phyloP scores from a whole-genome alignment of 208 protist species.

The Acanthamoeba sp. region DNA sequence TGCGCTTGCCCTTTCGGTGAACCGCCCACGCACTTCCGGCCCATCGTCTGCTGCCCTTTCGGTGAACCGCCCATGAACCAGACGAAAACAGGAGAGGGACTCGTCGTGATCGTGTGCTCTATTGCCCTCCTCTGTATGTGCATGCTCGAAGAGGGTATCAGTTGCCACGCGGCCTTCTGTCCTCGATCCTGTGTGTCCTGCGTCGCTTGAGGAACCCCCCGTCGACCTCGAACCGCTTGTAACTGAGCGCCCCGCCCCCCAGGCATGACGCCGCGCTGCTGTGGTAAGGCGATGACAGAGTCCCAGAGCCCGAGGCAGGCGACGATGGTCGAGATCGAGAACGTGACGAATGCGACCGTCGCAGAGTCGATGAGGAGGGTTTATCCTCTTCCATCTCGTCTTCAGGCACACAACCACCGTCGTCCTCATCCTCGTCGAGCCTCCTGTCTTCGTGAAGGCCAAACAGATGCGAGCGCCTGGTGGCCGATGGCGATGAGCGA shows the following conservation, averaged over 20 bases:
- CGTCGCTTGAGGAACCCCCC: not conserved
- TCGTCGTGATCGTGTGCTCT: too few species aligned
- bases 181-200: not conserved
- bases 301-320: too few species aligned
- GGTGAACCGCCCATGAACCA: too few species aligned
- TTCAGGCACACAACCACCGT: not conserved
- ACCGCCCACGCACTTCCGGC: too few species aligned
- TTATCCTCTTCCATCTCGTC: not conserved
- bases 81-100: too few species aligned
- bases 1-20: too few species aligned
- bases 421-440: not conserved
- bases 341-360: not conserved
- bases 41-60: too few species aligned
- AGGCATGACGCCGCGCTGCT: not conserved
- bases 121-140: too few species aligned
- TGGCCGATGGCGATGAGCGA: too few species aligned
- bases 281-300: too few species aligned
- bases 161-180: too few species aligned
- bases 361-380: not conserved
- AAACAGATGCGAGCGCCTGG: not conserved
- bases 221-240: slow-evolving; percentile 2
- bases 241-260: not conserved
- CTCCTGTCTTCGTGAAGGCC: not conserved
- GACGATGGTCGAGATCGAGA: not conserved
- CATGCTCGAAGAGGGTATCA: too few species aligned